Percentiles rank a stretch among this genome's conserved stretches.
Conservation (phyloP, 139 green algal species). For the Auxenochlorella pyrenoidosa region DNA sequence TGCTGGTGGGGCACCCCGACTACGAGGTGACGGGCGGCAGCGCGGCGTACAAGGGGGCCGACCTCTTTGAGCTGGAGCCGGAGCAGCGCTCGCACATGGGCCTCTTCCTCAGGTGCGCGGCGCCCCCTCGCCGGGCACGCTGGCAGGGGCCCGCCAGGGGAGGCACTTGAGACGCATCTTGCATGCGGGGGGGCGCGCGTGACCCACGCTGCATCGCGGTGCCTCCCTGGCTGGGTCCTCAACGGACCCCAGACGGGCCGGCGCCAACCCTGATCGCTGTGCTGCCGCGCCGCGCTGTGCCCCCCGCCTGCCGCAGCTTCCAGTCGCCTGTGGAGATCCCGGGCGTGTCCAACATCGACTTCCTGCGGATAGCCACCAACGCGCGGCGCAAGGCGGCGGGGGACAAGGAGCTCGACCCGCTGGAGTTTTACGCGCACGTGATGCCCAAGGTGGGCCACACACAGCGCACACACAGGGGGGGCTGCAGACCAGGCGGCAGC, state of each 20-base stretch:
- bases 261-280: no score
- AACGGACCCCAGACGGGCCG: no score
- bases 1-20: slow-evolving; percentile 97
- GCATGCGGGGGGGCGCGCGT: no score
- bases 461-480: no score
- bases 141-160: background rate
- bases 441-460: slow-evolving; percentile 82
- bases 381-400: slow-evolving; percentile 80
- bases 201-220: no score
- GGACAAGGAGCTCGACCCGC: slow-evolving; percentile 92
- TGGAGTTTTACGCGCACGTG: slow-evolving; percentile 98
- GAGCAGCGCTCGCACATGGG: slow-evolving; percentile 92
- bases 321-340: slow-evolving; percentile 97
- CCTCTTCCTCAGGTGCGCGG: slow-evolving; percentile 85
- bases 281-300: background rate
- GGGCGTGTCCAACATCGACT: slow-evolving; percentile 97
- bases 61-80: slow-evolving; percentile 93
- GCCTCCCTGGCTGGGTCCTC: no score
- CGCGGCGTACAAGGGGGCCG: slow-evolving; percentile 89
- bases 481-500: no score
- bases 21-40: slow-evolving; percentile 94
- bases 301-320: slow-evolving; percentile 61
- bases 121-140: no score
- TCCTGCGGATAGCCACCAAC: slow-evolving; percentile 95
- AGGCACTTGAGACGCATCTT: no score